Evolutionary conservation across 306 rosid genomes (phyloP).

Genomic region (Lablab purpureus): DNA sequence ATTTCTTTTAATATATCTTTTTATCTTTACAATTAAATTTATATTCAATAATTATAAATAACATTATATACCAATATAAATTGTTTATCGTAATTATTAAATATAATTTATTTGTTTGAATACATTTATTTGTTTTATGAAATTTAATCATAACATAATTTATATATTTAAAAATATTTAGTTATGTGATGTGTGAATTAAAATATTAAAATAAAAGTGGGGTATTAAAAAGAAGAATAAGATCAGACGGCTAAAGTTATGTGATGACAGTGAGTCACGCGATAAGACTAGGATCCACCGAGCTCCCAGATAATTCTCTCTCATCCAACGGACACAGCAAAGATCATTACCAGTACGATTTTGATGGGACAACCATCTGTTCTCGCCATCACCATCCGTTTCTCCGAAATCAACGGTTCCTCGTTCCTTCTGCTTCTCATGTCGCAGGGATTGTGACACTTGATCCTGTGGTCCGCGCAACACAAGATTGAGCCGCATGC

Average conservation of each 20-base stretch:
- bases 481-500: slow-evolving; percentile 34
- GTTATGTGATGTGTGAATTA: too few relatives aligned
- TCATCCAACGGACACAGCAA: slow-evolving; percentile 27
- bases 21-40: too few relatives aligned
- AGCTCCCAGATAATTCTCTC: slow-evolving; percentile 14
- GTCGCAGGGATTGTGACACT: background rate
- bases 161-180: too few relatives aligned
- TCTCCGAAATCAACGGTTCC: background rate
- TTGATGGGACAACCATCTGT: slow-evolving; percentile 42
- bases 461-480: background rate
- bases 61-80: too few relatives aligned
- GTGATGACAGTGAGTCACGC: slow-evolving; percentile 7
- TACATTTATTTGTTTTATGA: too few relatives aligned
- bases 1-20: too few relatives aligned
- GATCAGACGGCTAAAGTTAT: background rate
- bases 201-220: too few relatives aligned
- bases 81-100: too few relatives aligned
- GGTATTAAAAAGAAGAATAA: background rate
- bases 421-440: background rate
- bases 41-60: too few relatives aligned
- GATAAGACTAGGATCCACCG: slow-evolving; percentile 43
- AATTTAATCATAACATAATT: too few relatives aligned
- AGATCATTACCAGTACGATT: slow-evolving; percentile 45
- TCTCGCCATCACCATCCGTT: slow-evolving; percentile 8
- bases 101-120: too few relatives aligned